Conservation (phyloP, 2,329 filamentous ascomycete genomes). For the Emydomyces testavorans region DNA sequence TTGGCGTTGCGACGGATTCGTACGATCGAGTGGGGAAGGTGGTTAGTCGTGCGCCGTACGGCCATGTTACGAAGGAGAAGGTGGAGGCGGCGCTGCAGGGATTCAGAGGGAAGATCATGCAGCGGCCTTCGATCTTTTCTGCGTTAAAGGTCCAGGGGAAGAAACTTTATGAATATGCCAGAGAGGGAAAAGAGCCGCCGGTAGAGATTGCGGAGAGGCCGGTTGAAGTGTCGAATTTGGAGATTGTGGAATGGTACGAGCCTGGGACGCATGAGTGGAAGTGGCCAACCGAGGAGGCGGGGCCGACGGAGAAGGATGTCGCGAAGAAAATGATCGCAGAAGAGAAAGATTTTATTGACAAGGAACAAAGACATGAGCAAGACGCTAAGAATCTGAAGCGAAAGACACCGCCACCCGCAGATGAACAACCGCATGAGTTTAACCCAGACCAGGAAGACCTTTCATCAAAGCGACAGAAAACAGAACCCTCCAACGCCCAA, state of each 20-base stretch:
- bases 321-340: slow-evolving; percentile 54
- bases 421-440: not conserved
- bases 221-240: slow-evolving; percentile 65
- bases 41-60: slow-evolving; percentile 60
- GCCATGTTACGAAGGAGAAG: slow-evolving; percentile 65
- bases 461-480: slow-evolving; percentile 8
- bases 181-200: slow-evolving; percentile 77
- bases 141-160: slow-evolving; percentile 90
- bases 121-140: slow-evolving; percentile 85
- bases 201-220: slow-evolving; percentile 69
- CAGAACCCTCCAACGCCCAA: slow-evolving; percentile 1
- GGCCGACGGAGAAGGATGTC: slow-evolving; percentile 60
- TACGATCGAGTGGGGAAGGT: slow-evolving; percentile 83
- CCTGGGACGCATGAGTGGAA: slow-evolving; percentile 66
- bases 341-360: slow-evolving; percentile 21
- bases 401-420: slow-evolving; percentile 25
- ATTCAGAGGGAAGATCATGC: slow-evolving; percentile 74
- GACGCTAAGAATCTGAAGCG: slow-evolving; percentile 23
- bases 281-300: slow-evolving; percentile 71
- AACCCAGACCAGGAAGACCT: not conserved
- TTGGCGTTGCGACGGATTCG: slow-evolving; percentile 83
- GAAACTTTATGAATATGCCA: slow-evolving; percentile 88
- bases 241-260: slow-evolving; percentile 73
- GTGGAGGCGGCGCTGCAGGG: slow-evolving; percentile 64
- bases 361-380: slow-evolving; percentile 13